Conservation (phyloP, 148 eudicot genomes). For the Nepenthes mirabilis region DNA sequence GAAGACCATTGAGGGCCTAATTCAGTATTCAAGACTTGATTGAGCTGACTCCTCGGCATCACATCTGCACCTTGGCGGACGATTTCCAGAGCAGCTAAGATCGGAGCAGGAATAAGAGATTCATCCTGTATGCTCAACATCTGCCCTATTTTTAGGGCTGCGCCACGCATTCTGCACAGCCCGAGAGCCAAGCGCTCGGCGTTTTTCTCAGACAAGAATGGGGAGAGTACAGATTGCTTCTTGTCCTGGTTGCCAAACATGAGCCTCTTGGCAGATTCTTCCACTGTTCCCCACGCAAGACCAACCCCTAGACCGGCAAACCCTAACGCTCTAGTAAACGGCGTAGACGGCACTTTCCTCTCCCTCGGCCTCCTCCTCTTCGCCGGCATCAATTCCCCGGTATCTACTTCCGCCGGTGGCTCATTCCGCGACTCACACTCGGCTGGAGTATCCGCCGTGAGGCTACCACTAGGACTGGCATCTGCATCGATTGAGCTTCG, state of each 20-base stretch:
- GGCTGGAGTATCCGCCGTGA: neutral
- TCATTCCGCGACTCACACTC: constrained; percentile 2
- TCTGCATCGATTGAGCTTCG: too few relatives aligned
- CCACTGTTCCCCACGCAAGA: constrained; percentile 94
- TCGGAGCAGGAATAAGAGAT: constrained; percentile 72
- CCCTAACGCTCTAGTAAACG: constrained; percentile 91
- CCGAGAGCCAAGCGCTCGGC: constrained; percentile 96
- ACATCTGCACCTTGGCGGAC: constrained; percentile 99
- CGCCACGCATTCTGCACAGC: constrained; percentile 99
- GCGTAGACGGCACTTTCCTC: constrained; percentile 87
- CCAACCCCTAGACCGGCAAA: constrained; percentile 98
- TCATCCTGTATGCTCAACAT: constrained; percentile 63
- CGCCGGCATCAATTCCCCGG: constrained; percentile 3
- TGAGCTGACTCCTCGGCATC: constrained; percentile 90
- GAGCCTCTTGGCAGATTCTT: constrained; percentile 82
- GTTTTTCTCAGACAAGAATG: constrained; percentile 70
- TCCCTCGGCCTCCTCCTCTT: constrained; percentile 70
- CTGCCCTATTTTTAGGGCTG: constrained; percentile 92
- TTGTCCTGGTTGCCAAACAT: constrained; percentile 44
- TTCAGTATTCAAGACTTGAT: constrained; percentile 84
- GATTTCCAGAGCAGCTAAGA: constrained; percentile 89
- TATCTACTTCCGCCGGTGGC: neutral
- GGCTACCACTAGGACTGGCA: neutral
- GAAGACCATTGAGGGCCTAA: constrained; percentile 81
- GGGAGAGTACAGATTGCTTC: constrained; percentile 46